Conservation (phyloP, 108 stramenopile genomes). For the Seminavis robusta region DNA sequence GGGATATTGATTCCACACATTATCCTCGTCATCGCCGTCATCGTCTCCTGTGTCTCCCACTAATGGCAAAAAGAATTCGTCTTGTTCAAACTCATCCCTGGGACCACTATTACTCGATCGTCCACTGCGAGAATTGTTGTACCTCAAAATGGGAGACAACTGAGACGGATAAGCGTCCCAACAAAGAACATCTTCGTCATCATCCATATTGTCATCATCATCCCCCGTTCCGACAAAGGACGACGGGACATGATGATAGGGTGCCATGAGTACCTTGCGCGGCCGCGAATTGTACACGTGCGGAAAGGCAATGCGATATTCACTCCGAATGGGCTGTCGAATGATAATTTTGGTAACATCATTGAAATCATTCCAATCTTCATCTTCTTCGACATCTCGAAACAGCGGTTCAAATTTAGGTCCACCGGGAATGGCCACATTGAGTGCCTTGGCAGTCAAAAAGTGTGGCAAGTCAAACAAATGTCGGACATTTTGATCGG, state of each 20-base stretch:
- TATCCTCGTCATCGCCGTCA: slow-evolving; percentile 54
- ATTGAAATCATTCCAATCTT: slow-evolving; percentile 99
- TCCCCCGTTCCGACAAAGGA: slow-evolving; percentile 87
- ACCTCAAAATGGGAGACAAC: slow-evolving; percentile 93
- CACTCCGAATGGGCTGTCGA: slow-evolving; percentile 95
- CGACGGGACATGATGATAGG: slow-evolving; percentile 92
- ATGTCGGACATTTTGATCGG: slow-evolving; percentile 90
- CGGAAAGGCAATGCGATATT: slow-evolving; percentile 97
- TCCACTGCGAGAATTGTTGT: too few species aligned
- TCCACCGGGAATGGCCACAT: slow-evolving; percentile 98
- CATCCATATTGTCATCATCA: slow-evolving; percentile 56
- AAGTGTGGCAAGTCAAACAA: slow-evolving; percentile 94
- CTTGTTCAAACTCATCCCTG: slow-evolving; percentile 75
- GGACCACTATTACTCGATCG: slow-evolving; percentile 45
- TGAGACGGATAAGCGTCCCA: slow-evolving; percentile 65
- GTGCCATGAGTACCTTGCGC: slow-evolving; percentile 78
- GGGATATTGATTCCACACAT: slow-evolving; percentile 65
- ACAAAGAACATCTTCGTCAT: slow-evolving; percentile 48
- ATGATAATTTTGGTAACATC: slow-evolving; percentile 99
- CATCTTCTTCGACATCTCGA: slow-evolving; percentile 95
- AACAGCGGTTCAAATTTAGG: slow-evolving; percentile 99
- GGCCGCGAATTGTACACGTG: slow-evolving; percentile 98
- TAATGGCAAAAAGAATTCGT: slow-evolving; percentile 58
- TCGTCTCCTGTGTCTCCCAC: slow-evolving; percentile 80
- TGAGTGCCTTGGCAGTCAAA: slow-evolving; percentile 98